Evolutionary conservation across 257 asterid genomes (phyloP).

Genomic region (Voacanga thouarsii): DNA sequence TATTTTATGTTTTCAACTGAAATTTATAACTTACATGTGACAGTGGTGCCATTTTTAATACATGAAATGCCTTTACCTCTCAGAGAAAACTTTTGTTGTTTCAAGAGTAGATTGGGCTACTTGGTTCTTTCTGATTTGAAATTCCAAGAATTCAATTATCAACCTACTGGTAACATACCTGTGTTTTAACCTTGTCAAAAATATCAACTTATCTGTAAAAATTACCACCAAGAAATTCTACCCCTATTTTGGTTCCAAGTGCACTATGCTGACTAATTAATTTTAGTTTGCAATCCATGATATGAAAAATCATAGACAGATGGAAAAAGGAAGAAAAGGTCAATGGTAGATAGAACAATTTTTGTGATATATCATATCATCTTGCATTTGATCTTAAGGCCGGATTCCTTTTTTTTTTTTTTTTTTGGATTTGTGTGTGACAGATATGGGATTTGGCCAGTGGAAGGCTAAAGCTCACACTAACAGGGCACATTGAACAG

Average conservation of each 20-base stretch:
- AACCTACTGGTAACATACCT: background rate
- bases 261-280: background rate
- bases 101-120: background rate
- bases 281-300: background rate
- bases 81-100: background rate
- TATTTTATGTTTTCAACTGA: background rate
- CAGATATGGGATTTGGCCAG: slow-evolving; percentile 93
- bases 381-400: background rate
- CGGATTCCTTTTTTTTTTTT: background rate
- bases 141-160: background rate
- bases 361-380: background rate
- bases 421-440: slow-evolving; percentile 6
- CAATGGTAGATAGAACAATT: background rate
- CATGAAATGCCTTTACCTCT: background rate
- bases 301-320: background rate
- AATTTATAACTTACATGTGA: background rate
- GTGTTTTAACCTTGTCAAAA: background rate
- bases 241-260: background rate
- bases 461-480: slow-evolving; percentile 78
- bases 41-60: background rate
- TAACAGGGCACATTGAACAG: slow-evolving; percentile 93
- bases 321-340: background rate
- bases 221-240: background rate
- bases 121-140: background rate
- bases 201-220: background rate